phyloP scores from a whole-genome alignment of 2,329 filamentous ascomycete genomes.

The Pezicula radicicola region DNA sequence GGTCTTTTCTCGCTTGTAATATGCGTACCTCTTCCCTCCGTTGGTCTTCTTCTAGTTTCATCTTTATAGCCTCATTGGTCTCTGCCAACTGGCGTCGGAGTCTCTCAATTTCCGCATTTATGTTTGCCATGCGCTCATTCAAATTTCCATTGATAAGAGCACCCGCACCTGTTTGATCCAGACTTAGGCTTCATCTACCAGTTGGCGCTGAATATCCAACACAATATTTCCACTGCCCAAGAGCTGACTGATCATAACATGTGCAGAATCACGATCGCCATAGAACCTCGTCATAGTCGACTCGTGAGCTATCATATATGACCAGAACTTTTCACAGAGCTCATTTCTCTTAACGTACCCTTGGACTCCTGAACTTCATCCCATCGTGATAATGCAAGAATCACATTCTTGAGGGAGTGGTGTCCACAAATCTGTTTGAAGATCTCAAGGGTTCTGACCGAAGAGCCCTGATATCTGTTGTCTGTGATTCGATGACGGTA shows the following conservation, averaged over 20 bases:
- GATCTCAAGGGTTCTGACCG: constrained; percentile 39
- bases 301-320: constrained; percentile 3
- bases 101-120: not conserved
- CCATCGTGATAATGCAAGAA: constrained; percentile 43
- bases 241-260: not conserved
- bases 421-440: constrained; percentile 41
- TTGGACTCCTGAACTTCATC: constrained; percentile 19
- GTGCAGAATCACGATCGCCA: not conserved
- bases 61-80: not conserved
- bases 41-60: not conserved
- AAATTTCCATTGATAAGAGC: not conserved
- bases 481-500: constrained; percentile 44
- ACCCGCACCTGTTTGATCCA: constrained; percentile 4
- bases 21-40: not conserved
- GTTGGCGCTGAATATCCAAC: constrained; percentile 5
- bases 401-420: constrained; percentile 35
- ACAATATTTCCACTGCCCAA: not conserved
- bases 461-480: constrained; percentile 34
- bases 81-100: not conserved
- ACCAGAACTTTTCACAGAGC: constrained; percentile 14
- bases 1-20: not conserved
- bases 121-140: not conserved
- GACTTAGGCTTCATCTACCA: constrained; percentile 1
- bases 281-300: not conserved
- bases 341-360: constrained; percentile 23